Evolutionary conservation across 1,284 basidiomycete species (phyloP).

Genomic region (Pseudozyma pruni): DNA sequence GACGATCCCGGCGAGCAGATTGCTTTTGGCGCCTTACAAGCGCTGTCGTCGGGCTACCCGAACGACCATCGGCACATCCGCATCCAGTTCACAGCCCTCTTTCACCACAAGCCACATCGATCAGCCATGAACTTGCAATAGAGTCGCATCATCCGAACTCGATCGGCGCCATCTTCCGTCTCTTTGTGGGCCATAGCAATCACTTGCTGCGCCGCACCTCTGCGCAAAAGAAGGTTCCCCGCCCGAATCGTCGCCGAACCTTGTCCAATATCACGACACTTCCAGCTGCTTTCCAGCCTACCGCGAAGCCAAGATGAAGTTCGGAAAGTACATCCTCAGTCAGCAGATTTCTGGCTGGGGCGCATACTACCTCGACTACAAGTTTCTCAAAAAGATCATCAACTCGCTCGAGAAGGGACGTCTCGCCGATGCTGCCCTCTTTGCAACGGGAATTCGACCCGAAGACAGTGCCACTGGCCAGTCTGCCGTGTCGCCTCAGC

Average conservation of each 20-base stretch:
- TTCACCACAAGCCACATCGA: background rate
- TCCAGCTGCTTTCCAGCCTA: background rate
- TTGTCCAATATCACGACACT: too few species aligned
- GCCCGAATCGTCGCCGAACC: background rate
- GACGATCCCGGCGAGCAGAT: too few species aligned
- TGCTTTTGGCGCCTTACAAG: too few species aligned
- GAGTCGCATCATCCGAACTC: background rate
- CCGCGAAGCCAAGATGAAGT: constrained; percentile 72
- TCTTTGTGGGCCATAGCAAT: background rate
- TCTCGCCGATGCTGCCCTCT: constrained; percentile 85
- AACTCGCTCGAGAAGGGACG: constrained; percentile 94
- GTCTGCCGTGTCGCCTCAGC: constrained; percentile 27
- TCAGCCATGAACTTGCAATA: constrained; percentile 12
- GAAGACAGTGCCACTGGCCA: constrained; percentile 34
- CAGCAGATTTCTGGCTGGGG: constrained; percentile 99
- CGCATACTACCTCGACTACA: constrained; percentile 96
- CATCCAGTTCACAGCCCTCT: background rate
- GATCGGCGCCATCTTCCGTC: background rate
- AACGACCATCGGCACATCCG: background rate
- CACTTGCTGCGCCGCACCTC: background rate
- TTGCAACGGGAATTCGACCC: constrained; percentile 84
- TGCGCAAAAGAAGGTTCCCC: too few species aligned
- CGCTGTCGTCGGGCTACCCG: background rate
- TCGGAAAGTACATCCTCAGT: constrained; percentile 96
- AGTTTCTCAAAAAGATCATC: constrained; percentile 97